phyloP scores from a whole-genome alignment of 148 eudicot genomes.

The Polygonum aviculare region DNA sequence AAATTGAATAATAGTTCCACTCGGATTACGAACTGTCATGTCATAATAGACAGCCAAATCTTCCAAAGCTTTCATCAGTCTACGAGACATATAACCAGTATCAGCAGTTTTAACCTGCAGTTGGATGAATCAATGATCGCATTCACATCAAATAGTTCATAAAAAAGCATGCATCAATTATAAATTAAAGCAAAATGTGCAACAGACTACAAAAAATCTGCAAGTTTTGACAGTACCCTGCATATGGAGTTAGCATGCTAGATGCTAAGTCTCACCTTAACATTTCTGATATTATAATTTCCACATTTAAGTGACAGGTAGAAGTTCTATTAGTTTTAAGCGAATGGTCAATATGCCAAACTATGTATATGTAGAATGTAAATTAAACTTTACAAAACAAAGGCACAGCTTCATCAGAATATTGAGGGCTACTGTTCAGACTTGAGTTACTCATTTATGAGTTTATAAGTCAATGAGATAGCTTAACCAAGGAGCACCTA shows the following conservation, averaged over 20 bases:
- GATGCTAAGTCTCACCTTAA: neutral
- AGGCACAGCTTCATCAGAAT: neutral
- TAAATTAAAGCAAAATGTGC: neutral
- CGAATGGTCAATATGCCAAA: neutral
- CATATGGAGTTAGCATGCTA: neutral
- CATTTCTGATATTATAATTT: neutral
- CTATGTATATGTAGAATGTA: neutral
- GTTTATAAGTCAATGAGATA: neutral
- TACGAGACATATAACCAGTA: slow-evolving; percentile 99
- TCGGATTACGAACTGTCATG: slow-evolving; percentile 78
- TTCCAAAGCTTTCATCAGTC: slow-evolving; percentile 87
- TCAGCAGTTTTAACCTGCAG: slow-evolving; percentile 98
- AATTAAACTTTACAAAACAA: neutral
- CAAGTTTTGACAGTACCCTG: neutral
- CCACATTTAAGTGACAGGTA: neutral
- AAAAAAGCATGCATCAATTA: neutral
- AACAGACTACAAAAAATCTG: neutral
- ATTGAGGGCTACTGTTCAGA: neutral
- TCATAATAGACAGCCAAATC: slow-evolving; percentile 81
- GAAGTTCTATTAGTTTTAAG: neutral
- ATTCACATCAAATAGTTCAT: neutral
- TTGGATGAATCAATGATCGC: slow-evolving; percentile 5
- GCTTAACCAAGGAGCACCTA: neutral
- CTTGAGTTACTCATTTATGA: neutral
- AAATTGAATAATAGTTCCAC: slow-evolving; percentile 80